Evolutionary conservation across 2,329 filamentous ascomycete genomes (phyloP).

Genomic region (Epichloe brachyelytri): DNA sequence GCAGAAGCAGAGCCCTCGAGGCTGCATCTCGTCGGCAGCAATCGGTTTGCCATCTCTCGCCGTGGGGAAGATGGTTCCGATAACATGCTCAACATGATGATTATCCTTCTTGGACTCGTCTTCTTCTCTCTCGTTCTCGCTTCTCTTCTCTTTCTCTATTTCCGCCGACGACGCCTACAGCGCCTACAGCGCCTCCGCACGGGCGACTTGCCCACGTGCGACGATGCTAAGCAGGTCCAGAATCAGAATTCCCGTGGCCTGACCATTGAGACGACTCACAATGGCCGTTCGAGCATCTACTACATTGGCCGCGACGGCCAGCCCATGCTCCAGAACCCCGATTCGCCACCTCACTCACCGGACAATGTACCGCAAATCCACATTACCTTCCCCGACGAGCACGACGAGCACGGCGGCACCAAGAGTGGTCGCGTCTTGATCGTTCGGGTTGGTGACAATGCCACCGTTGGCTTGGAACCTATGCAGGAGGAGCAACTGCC

Average conservation of each 20-base stretch:
- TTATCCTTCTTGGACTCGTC: slow-evolving; percentile 65
- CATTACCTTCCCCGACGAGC: slow-evolving; percentile 95
- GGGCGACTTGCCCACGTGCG: slow-evolving; percentile 55
- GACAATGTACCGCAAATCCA: slow-evolving; percentile 86
- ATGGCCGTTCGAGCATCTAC: slow-evolving; percentile 54
- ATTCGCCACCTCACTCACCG: slow-evolving; percentile 63
- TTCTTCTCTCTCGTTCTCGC: slow-evolving; percentile 58
- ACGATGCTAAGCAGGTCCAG: slow-evolving; percentile 42
- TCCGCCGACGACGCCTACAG: slow-evolving; percentile 44
- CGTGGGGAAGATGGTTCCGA: slow-evolving; percentile 32
- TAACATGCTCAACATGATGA: slow-evolving; percentile 62
- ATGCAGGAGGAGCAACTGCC: slow-evolving; percentile 70
- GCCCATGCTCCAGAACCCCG: slow-evolving; percentile 62
- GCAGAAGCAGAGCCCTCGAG: slow-evolving; percentile 7
- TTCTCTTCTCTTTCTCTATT: slow-evolving; percentile 57
- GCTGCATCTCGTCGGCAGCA: slow-evolving; percentile 4
- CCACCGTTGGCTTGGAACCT: slow-evolving; percentile 77
- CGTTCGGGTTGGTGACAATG: slow-evolving; percentile 78
- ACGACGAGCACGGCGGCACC: slow-evolving; percentile 69
- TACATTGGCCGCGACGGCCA: slow-evolving; percentile 67
- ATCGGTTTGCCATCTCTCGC: slow-evolving; percentile 5
- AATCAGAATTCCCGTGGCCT: slow-evolving; percentile 35
- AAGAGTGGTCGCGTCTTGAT: slow-evolving; percentile 83
- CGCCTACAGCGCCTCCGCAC: slow-evolving; percentile 30
- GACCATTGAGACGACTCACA: slow-evolving; percentile 43